Conservation (phyloP, 2,329 filamentous ascomycete species). For the Aspergillus versicolor region DNA sequence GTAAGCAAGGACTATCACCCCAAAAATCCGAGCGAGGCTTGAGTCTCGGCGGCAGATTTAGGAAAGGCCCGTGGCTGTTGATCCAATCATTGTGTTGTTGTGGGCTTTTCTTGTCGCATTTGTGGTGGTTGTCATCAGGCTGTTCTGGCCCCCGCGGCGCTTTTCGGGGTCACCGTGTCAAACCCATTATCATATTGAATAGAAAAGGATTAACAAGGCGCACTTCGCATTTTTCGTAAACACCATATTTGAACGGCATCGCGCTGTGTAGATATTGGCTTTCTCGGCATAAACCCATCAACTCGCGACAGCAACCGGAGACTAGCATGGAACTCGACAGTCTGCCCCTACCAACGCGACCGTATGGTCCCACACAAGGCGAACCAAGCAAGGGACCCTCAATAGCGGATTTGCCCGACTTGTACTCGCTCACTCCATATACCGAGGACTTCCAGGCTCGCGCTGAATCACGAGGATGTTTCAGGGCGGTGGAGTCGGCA, state of each 20-base stretch:
- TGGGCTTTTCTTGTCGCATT: background rate
- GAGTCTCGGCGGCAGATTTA: background rate
- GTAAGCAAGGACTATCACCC: background rate
- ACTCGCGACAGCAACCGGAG: background rate
- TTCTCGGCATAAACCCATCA: background rate
- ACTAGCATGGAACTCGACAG: constrained; percentile 4
- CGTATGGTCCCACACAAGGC: background rate
- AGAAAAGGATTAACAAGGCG: background rate
- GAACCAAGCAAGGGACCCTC: background rate
- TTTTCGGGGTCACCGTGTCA: background rate
- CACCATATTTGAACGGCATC: background rate
- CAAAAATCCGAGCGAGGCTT: background rate
- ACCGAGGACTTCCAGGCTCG: constrained; percentile 8
- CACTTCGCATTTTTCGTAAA: background rate
- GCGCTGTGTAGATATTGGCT: background rate
- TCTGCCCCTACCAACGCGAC: background rate
- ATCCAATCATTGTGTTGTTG: background rate
- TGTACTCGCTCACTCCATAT: constrained; percentile 15
- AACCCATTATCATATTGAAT: background rate
- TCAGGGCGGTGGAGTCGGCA: constrained; percentile 4
- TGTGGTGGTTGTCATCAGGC: background rate
- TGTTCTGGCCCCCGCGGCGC: background rate
- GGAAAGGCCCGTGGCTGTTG: background rate
- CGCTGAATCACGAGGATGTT: constrained; percentile 12
- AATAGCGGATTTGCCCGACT: background rate